Percentiles rank a stretch among this genome's conserved stretches.
Conservation (phyloP, 2,329 filamentous ascomycete genomes). For the Xylariaceae sp. region DNA sequence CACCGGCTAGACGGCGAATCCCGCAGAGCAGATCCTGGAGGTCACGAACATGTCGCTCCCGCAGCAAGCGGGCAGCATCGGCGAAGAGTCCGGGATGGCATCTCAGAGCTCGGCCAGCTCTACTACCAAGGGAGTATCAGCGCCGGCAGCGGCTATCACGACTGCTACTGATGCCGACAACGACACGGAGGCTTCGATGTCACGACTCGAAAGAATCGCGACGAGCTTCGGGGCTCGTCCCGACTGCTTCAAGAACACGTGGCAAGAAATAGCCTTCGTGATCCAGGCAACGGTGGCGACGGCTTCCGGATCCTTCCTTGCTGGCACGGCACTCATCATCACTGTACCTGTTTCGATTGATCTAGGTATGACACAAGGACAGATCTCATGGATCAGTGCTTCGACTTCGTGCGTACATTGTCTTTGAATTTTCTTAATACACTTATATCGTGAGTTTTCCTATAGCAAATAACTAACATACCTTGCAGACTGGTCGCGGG, state of each 20-base stretch:
- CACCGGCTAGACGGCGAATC: conserved; percentile 21
- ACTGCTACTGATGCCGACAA: neutral
- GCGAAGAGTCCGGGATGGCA: conserved; percentile 6
- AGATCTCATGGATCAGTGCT: conserved; percentile 72
- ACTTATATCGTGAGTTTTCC: neutral
- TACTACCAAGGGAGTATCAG: conserved; percentile 6
- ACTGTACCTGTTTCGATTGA: conserved; percentile 65
- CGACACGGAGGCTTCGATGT: conserved; percentile 27
- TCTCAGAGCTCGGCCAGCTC: conserved; percentile 23
- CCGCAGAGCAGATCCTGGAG: conserved; percentile 16
- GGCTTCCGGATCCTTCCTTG: conserved; percentile 64
- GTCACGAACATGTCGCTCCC: conserved; percentile 21
- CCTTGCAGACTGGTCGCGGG: conserved; percentile 61
- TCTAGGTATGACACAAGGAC: conserved; percentile 66
- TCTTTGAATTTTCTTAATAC: neutral
- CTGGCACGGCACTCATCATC: conserved; percentile 65
- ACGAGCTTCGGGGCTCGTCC: conserved; percentile 50
- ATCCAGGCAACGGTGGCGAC: conserved; percentile 71
- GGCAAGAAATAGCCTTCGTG: conserved; percentile 70
- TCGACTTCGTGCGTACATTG: conserved; percentile 56
- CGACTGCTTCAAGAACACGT: conserved; percentile 64
- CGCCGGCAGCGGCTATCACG: neutral
- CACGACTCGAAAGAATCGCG: conserved; percentile 32
- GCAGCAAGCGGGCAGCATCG: neutral
- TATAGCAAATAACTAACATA: neutral